Conservation (phyloP, 805 yeast genomes). For the Teunomyces atbi region DNA sequence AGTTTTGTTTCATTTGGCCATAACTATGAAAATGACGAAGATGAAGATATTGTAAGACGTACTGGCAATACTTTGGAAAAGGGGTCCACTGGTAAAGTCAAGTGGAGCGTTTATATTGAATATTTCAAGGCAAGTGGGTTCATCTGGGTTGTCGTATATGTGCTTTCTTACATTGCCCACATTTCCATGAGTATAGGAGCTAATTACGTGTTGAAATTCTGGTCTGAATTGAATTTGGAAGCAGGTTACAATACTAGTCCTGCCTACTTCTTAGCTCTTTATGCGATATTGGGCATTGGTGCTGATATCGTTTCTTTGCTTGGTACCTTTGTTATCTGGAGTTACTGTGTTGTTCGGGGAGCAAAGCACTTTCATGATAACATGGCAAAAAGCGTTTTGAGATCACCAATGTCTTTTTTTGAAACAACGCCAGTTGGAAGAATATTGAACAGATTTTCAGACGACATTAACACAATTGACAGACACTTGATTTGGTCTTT, state of each 20-base stretch:
- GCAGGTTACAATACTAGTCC: conserved; percentile 25
- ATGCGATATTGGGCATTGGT: conserved; percentile 27
- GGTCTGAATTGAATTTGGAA: conserved; percentile 34
- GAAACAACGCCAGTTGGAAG: conserved; percentile 43
- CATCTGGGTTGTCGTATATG: conserved; percentile 22
- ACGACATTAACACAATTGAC: conserved; percentile 35
- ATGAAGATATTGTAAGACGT: conserved; percentile 14
- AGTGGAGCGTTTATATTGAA: conserved; percentile 25
- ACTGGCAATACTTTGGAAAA: conserved; percentile 20
- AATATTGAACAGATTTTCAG: conserved; percentile 38
- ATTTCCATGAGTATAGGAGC: conserved; percentile 21
- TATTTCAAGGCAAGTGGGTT: conserved; percentile 34
- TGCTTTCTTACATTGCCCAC: conserved; percentile 19
- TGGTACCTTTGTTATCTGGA: conserved; percentile 30
- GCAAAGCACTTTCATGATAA: conserved; percentile 35
- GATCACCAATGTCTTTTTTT: conserved; percentile 42
- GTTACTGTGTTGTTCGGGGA: conserved; percentile 29
- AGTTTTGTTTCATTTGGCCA: conserved; percentile 36
- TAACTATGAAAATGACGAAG: conserved; percentile 27
- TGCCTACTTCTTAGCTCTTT: conserved; percentile 22
- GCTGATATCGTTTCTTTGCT: conserved; percentile 26
- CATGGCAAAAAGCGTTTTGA: conserved; percentile 33
- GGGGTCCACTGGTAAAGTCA: conserved; percentile 25
- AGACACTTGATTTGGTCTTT: conserved; percentile 32
- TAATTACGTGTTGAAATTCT: conserved; percentile 29